phyloP scores from a whole-genome alignment of 2,329 filamentous ascomycete genomes.

The Pseudopithomyces chartarum region DNA sequence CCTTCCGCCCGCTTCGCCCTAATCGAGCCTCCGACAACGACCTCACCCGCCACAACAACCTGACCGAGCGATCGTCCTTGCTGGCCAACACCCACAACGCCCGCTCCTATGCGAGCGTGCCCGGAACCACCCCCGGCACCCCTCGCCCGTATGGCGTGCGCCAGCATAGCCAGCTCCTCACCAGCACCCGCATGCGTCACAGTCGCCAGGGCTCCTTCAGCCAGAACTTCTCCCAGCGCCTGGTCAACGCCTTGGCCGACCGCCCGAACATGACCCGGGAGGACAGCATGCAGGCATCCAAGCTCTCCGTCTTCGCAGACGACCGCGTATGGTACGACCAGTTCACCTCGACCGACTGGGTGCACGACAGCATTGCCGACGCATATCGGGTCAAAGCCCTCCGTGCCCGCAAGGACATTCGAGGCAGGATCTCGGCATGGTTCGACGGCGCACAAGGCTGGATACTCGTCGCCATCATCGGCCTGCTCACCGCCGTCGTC shows the following conservation, averaged over 20 bases:
- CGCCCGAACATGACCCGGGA: slow-evolving; percentile 56
- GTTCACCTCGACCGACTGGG: slow-evolving; percentile 97
- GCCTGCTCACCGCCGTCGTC: slow-evolving; percentile 79
- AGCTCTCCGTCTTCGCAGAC: slow-evolving; percentile 70
- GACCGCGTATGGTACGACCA: slow-evolving; percentile 99
- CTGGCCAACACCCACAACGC: slow-evolving; percentile 44
- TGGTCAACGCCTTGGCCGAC: slow-evolving; percentile 63
- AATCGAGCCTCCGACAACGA: slow-evolving; percentile 43
- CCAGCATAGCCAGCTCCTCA: slow-evolving; percentile 42
- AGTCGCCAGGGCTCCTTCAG: slow-evolving; percentile 42
- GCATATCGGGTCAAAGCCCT: slow-evolving; percentile 86
- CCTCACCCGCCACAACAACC: slow-evolving; percentile 37
- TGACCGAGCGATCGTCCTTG: slow-evolving; percentile 55
- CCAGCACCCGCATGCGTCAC: slow-evolving; percentile 36
- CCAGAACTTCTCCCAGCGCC: slow-evolving; percentile 49
- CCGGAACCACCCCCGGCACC: slow-evolving; percentile 46
- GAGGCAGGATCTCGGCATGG: slow-evolving; percentile 75
- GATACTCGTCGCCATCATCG: slow-evolving; percentile 89
- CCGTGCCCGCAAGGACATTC: slow-evolving; percentile 79
- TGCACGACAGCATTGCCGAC: slow-evolving; percentile 95
- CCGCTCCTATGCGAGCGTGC: slow-evolving; percentile 51
- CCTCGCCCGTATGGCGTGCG: slow-evolving; percentile 47
- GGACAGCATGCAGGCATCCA: slow-evolving; percentile 66
- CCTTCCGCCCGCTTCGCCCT: slow-evolving; percentile 32
- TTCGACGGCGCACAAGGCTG: slow-evolving; percentile 92